Evolutionary conservation across 257 asterid genomes (phyloP), one percentile per base, ranked within the genome.

Genomic region (Solanum pinnatisectum): DNA sequence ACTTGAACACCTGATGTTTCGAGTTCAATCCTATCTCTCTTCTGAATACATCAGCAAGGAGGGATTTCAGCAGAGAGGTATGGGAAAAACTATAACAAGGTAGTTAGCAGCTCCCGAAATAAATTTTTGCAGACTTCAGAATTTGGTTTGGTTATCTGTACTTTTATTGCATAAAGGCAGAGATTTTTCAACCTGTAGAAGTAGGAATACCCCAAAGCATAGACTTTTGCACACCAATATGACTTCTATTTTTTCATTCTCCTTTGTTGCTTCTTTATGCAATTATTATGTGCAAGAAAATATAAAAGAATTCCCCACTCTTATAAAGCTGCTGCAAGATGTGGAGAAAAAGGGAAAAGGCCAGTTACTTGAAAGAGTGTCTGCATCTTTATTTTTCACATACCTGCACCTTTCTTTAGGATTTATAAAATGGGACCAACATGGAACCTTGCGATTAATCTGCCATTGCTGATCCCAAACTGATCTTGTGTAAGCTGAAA

Each of bases 401-500:
- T 91, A 96, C 98, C 94, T 93, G 94, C 98, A 96, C 87, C 98
- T 88, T 82, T 91, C 93, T 87, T 90, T 90, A 4, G 86, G 90
- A 82, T 63, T 90, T 59, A 95, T 92, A 90, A 93, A 93, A 89
- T 91, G 95, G 32, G 98, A 96, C 98, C 98, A 96, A 89, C 98
- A 96, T 15, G 98, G 98, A 84, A 95, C 95, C 89, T 90, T 94
- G 25, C 98, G 93, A 63, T 82, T 87, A 49, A 89, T 90, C 93
- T 96, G 98, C 98, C 98, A 96, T 86, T 91, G 95, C 59, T 93
- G 90, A 90, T 96, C 98, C 90, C 88, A 84, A 37, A 91, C 92
- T 22, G 90, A 71, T 76, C 90, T 93, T 44, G 96, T 94, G 88
- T 92, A 87, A 77, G 91, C 91, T 59, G 95, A 91, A 89, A 92